phyloP scores from a whole-genome alignment of 306 rosid species.

The Cucurbita pepo region DNA sequence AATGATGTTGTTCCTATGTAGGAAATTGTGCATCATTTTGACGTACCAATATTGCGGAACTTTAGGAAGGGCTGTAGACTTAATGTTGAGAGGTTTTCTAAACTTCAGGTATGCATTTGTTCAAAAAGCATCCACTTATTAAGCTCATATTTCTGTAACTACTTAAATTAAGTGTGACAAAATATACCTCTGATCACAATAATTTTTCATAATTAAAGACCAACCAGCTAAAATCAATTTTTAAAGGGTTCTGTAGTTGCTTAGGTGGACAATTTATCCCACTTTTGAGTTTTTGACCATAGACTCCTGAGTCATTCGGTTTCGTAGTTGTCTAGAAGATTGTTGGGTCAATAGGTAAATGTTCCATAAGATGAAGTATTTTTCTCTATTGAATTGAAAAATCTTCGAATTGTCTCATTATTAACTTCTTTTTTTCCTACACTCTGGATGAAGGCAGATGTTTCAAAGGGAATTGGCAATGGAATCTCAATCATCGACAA shows the following conservation, averaged over 20 bases:
- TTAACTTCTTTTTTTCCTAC: conserved; percentile 19
- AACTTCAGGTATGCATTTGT: conserved; percentile 15
- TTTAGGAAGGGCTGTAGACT: not conserved
- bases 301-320: not conserved
- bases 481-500: conserved; percentile 20
- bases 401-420: not conserved
- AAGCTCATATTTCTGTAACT: not conserved
- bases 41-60: conserved; percentile 1
- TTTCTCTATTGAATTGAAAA: not conserved
- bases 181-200: not conserved
- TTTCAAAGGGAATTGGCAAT: conserved; percentile 34
- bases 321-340: not conserved
- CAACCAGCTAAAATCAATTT: not conserved
- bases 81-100: not conserved
- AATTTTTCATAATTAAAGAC: not conserved
- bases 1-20: not conserved
- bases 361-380: not conserved
- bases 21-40: conserved; percentile 6
- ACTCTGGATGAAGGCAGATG: conserved; percentile 65
- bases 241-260: not conserved
- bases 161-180: not conserved
- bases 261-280: not conserved
- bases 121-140: not conserved
- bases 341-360: not conserved
- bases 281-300: not conserved